Percentiles rank a stretch among this genome's conserved stretches.
Evolutionary conservation across 2,329 filamentous ascomycete species (phyloP).

Genomic region (Aureobasidium lini): DNA sequence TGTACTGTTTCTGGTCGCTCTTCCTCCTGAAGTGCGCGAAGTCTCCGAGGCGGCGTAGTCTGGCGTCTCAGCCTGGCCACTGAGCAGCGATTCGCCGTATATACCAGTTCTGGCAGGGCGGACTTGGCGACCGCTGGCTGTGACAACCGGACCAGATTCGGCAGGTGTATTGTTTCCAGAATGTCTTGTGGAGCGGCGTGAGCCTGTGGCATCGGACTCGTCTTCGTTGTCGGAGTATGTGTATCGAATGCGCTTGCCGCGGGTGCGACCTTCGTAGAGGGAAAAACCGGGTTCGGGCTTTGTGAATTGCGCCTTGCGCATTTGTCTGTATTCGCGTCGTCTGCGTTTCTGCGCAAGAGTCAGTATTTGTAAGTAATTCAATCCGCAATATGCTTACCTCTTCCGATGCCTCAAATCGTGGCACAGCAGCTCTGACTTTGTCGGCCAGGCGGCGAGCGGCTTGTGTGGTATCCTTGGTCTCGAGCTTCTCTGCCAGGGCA

Average conservation of each 20-base stretch:
- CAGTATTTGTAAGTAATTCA: slow-evolving; percentile 7
- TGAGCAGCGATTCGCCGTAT: slow-evolving; percentile 56
- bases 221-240: slow-evolving; percentile 89
- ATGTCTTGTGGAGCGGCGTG: slow-evolving; percentile 57
- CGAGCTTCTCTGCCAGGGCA: slow-evolving; percentile 66
- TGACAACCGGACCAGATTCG: slow-evolving; percentile 61
- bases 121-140: slow-evolving; percentile 82
- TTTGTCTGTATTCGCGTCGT: slow-evolving; percentile 81
- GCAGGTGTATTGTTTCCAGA: slow-evolving; percentile 63
- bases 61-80: slow-evolving; percentile 41
- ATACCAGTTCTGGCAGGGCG: slow-evolving; percentile 56
- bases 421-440: slow-evolving; percentile 71
- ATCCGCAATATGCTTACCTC: slow-evolving; percentile 50
- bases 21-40: slow-evolving; percentile 39
- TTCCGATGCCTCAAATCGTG: slow-evolving; percentile 87
- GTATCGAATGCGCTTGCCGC: slow-evolving; percentile 93
- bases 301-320: slow-evolving; percentile 78
- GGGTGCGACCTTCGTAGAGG: slow-evolving; percentile 89
- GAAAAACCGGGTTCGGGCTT: slow-evolving; percentile 85
- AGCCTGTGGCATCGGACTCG: slow-evolving; percentile 60
- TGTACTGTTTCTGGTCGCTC: slow-evolving; percentile 27
- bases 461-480: slow-evolving; percentile 67
- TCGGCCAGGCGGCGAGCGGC: slow-evolving; percentile 71
- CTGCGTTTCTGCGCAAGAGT: slow-evolving; percentile 64
- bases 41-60: slow-evolving; percentile 38